These are phyloP conservation scores for Moniliophthora roreri DNA, from an alignment of 1,284 basidiomycete genomes.

Conservation along the genomic window DNA sequence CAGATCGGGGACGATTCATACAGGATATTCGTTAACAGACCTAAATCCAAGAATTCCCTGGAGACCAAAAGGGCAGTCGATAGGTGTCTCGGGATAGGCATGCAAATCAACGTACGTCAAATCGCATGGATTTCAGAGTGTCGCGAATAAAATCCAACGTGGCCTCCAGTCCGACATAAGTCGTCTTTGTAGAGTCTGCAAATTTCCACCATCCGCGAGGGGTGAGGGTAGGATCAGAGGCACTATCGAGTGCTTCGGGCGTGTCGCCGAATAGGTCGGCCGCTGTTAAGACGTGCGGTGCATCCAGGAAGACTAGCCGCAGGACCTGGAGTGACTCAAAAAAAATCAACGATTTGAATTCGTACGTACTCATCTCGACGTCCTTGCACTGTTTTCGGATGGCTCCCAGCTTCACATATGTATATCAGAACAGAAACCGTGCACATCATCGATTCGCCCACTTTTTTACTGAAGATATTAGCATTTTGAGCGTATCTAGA, in stretches of 20 bases:
- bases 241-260: conserved; percentile 47
- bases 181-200: conserved; percentile 49
- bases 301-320: conserved; percentile 77
- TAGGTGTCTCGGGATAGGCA: background rate
- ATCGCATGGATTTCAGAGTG: conserved; percentile 48
- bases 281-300: conserved; percentile 71
- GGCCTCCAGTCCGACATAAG: conserved; percentile 61
- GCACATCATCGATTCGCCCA: conserved; percentile 31
- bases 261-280: conserved; percentile 69
- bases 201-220: conserved; percentile 81
- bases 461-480: conserved; percentile 77
- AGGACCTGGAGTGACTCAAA: conserved; percentile 6
- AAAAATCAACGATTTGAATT: background rate
- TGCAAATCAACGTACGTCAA: conserved; percentile 47
- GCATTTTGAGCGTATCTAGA: conserved; percentile 82
- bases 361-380: conserved; percentile 64
- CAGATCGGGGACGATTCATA: background rate
- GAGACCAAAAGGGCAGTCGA: background rate
- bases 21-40: conserved; percentile 29
- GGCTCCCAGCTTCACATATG: conserved; percentile 61
- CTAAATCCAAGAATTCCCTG: conserved; percentile 86
- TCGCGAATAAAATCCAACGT: conserved; percentile 46
- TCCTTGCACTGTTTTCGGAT: conserved; percentile 70
- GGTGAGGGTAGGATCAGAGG: conserved; percentile 58
- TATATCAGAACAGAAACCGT: conserved; percentile 13